These are phyloP conservation scores for Sclerotinia sclerotiorum DNA, from an alignment of 2,329 filamentous ascomycete genomes.

Conservation along the genomic window DNA sequence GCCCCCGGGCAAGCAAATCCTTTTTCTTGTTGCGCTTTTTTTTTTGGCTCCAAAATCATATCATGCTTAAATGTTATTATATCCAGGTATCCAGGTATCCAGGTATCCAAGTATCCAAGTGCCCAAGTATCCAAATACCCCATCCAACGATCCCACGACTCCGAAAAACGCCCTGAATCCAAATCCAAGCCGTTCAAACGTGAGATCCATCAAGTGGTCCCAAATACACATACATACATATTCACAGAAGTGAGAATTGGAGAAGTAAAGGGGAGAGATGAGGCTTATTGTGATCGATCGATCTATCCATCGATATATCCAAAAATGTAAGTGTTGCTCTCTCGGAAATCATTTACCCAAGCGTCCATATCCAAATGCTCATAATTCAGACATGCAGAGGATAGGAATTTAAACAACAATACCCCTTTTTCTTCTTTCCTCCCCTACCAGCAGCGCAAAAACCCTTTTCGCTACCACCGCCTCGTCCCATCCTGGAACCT, in stretches of 20 bases:
- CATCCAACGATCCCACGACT: not conserved
- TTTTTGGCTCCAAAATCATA: not conserved
- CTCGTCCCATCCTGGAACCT: constrained; percentile 40
- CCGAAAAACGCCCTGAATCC: not conserved
- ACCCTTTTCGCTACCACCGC: constrained; percentile 38
- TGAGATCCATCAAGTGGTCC: not conserved
- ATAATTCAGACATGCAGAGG: no score
- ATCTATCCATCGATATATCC: not conserved
- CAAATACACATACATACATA: not conserved
- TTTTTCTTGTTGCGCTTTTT: not conserved
- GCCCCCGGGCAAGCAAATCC: not conserved
- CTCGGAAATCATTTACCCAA: not conserved
- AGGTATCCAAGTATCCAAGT: not conserved
- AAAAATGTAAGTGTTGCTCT: not conserved
- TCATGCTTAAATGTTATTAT: constrained; percentile 1
- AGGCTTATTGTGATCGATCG: not conserved
- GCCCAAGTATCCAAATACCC: not conserved
- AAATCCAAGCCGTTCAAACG: no score
- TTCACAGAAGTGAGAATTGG: not conserved
- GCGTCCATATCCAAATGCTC: not conserved
- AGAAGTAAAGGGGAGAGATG: not conserved
- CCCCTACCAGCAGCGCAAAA: constrained; percentile 37
- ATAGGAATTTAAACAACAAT: not conserved
- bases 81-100: not conserved
- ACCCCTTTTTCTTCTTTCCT: constrained; percentile 30